Evolutionary conservation across 257 asterid species (phyloP).

Genomic region (Primulina tabacum): DNA sequence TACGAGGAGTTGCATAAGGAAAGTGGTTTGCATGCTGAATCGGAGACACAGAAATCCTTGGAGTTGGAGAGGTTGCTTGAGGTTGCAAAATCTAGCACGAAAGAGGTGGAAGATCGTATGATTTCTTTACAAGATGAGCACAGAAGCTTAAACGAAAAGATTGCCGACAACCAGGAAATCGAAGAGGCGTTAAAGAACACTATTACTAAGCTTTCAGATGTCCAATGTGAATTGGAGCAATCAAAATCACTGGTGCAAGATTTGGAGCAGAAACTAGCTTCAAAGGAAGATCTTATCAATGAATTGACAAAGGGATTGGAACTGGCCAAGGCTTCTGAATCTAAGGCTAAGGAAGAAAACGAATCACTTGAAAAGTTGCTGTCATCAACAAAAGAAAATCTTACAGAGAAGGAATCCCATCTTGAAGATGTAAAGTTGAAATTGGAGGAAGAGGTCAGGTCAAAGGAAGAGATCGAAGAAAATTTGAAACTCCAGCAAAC

Average conservation of each 20-base stretch:
- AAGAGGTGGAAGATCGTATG: conserved; percentile 60
- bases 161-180: conserved; percentile 56
- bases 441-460: conserved; percentile 46
- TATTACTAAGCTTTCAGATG: conserved; percentile 53
- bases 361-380: conserved; percentile 50
- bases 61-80: conserved; percentile 75
- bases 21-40: conserved; percentile 69
- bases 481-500: conserved; percentile 47
- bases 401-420: conserved; percentile 45
- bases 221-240: conserved; percentile 57
- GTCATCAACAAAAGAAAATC: conserved; percentile 40
- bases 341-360: conserved; percentile 51
- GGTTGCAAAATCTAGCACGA: conserved; percentile 50
- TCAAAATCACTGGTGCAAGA: conserved; percentile 62
- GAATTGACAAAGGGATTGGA: conserved; percentile 61
- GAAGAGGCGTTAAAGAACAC: conserved; percentile 60
- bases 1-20: conserved; percentile 73
- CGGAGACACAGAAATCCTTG: conserved; percentile 56
- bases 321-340: conserved; percentile 47
- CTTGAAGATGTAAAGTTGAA: conserved; percentile 50
- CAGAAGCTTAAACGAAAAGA: conserved; percentile 45
- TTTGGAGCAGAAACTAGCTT: conserved; percentile 59
- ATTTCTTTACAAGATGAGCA: conserved; percentile 56
- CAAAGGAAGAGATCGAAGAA: conserved; percentile 44
- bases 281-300: conserved; percentile 49